Evolutionary conservation across 108 stramenopile species (phyloP).

Genomic region (Nitzschia inconspicua): DNA sequence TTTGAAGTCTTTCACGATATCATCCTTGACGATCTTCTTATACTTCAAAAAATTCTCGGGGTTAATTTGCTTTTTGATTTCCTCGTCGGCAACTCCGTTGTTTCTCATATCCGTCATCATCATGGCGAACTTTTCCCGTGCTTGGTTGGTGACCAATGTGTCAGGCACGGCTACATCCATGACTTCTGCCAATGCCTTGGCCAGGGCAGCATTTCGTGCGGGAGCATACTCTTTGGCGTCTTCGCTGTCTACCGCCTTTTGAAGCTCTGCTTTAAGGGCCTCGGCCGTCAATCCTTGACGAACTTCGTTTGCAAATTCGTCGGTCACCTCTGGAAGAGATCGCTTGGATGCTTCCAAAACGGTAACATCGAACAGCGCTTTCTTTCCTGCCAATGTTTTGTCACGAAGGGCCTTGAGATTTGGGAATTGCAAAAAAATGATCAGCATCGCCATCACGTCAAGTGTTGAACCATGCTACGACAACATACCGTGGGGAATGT

Average conservation of each 20-base stretch:
- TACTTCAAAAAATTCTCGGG: slow-evolving; percentile 94
- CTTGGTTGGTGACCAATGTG: slow-evolving; percentile 87
- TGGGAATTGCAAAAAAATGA: background rate
- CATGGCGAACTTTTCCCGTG: slow-evolving; percentile 91
- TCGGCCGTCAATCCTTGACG: slow-evolving; percentile 81
- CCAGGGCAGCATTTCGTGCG: slow-evolving; percentile 80
- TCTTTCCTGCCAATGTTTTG: slow-evolving; percentile 83
- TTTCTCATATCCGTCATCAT: slow-evolving; percentile 95
- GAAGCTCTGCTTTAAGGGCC: slow-evolving; percentile 69
- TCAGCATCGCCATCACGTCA: background rate
- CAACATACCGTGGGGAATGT: slow-evolving; percentile 74
- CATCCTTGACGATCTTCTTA: slow-evolving; percentile 80
- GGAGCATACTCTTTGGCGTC: slow-evolving; percentile 80
- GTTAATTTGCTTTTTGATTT: slow-evolving; percentile 87
- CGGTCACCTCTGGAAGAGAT: slow-evolving; percentile 79
- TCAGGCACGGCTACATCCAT: slow-evolving; percentile 88
- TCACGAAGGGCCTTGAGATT: slow-evolving; percentile 58
- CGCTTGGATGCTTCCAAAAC: slow-evolving; percentile 71
- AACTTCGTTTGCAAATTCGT: slow-evolving; percentile 85
- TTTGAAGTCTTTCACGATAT: slow-evolving; percentile 78
- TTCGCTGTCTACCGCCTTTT: slow-evolving; percentile 85
- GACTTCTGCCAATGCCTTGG: slow-evolving; percentile 60
- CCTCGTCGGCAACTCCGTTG: slow-evolving; percentile 83
- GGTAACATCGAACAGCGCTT: slow-evolving; percentile 89
- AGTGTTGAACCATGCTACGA: background rate